These are phyloP conservation scores for Exophiala viscosa DNA, from an alignment of 2,329 filamentous ascomycete genomes.

Conservation along the genomic window DNA sequence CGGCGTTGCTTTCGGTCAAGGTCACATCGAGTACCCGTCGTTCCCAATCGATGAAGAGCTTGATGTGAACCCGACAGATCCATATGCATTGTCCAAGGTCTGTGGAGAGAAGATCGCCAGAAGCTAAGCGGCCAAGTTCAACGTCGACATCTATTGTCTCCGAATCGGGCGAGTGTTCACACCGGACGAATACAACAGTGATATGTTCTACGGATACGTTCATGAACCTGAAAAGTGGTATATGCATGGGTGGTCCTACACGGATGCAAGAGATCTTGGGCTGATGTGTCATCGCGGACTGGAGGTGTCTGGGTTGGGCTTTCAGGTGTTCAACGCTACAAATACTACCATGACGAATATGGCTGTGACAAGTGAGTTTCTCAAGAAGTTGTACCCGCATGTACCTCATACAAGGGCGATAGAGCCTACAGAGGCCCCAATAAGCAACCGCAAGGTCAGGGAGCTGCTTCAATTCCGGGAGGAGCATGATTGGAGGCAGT, in stretches of 20 bases:
- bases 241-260: constrained; percentile 61
- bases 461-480: constrained; percentile 58
- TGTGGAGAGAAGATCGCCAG: constrained; percentile 52
- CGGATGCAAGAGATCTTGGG: constrained; percentile 58
- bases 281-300: constrained; percentile 57
- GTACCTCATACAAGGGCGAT: constrained; percentile 45
- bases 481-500: constrained; percentile 49
- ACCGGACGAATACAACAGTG: constrained; percentile 55
- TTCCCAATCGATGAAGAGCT: constrained; percentile 58
- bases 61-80: constrained; percentile 58
- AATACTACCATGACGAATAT: constrained; percentile 58
- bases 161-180: constrained; percentile 60
- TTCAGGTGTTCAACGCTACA: constrained; percentile 61
- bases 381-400: constrained; percentile 43
- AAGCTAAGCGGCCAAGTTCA: constrained; percentile 53
- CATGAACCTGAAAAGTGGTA: constrained; percentile 49
- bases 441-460: constrained; percentile 58
- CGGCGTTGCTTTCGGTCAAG: constrained; percentile 58
- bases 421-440: constrained; percentile 56
- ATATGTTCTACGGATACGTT: constrained; percentile 50
- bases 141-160: constrained; percentile 56
- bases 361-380: constrained; percentile 49
- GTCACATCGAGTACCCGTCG: constrained; percentile 51
- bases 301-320: constrained; percentile 53
- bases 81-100: constrained; percentile 59